Evolutionary conservation across 83 land plant species (phyloP).

Genomic region (Picea mariana): DNA sequence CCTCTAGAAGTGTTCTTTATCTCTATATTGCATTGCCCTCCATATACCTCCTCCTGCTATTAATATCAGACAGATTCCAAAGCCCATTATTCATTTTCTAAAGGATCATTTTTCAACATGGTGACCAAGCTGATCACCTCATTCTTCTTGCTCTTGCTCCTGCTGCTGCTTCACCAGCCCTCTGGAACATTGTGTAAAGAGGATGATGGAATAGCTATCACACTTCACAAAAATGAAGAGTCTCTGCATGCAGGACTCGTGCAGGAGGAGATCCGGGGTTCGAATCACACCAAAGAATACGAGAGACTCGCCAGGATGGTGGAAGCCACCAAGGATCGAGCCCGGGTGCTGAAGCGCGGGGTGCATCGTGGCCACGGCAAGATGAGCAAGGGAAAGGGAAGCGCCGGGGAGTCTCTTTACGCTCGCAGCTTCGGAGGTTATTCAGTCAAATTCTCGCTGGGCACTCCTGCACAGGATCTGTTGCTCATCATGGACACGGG

Average conservation of each 20-base stretch:
- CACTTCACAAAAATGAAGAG: too few relatives aligned
- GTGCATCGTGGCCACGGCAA: background rate
- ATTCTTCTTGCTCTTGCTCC: too few relatives aligned
- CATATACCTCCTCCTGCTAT: too few relatives aligned
- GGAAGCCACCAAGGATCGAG: background rate
- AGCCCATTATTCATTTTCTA: too few relatives aligned
- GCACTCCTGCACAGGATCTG: conserved; percentile 22
- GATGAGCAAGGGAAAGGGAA: background rate
- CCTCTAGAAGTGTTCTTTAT: too few relatives aligned
- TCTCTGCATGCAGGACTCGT: too few relatives aligned
- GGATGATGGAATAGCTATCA: background rate
- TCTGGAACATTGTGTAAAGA: background rate
- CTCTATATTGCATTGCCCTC: too few relatives aligned
- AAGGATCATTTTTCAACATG: too few relatives aligned
- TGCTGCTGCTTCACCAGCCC: background rate
- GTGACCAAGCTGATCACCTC: too few relatives aligned
- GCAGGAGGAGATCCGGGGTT: background rate
- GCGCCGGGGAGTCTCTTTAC: conserved; percentile 37
- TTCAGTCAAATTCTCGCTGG: conserved; percentile 26
- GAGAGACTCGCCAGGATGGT: background rate
- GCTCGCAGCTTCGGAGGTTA: background rate
- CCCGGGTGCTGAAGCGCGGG: background rate
- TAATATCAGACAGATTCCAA: too few relatives aligned
- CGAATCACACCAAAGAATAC: background rate
- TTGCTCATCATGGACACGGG: conserved; percentile 67